Base-by-base conservation (phyloP, 2,329 filamentous ascomycete species). In the Phaeomoniella chlamydospora region DNA sequence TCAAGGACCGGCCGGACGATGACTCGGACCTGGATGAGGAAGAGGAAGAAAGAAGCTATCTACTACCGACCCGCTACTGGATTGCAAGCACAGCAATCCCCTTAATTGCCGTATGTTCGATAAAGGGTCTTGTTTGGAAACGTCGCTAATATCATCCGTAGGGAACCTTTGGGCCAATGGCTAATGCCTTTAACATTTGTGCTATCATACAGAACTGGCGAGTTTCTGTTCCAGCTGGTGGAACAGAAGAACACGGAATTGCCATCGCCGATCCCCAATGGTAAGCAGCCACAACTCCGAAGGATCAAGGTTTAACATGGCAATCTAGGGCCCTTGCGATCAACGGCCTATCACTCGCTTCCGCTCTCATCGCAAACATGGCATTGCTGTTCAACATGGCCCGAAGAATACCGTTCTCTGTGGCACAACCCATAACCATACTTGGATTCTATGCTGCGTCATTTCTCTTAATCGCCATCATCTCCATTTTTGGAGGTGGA, bases 321-420 rank as follows among this genome's bases (percentile, higher is more conserved):
- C 15, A 17, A 37, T 22, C 6, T 18, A 67, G 64, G 64, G 55
- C 70, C 3, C 53, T 69, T 18, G 66, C 62, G 2, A 52, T 75
- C 37, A 77, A 76, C 43, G 65, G 63, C 2, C 46, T 74, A 17
- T 74, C 70, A 2, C 58, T 77, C 3, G 56, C 56, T 12, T 64
- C 62, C 37, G 72, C 72, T 0, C 48, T 77, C 6, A 48, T 63
- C 4, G 67, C 70, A 5, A 77, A 77, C 39, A 45, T 66, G 11
- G 57, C 65, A 2, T 52, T 77, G 4, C 58, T 75, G 2, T 56
- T 75, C 15, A 75, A 74, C 49, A 76, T 77, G 72, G 67, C 70
- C 2, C 60, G 63, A 15, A 59, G 69, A 10, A 46, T 76, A 6
- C 55, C 58, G 0, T 76, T 76, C 47, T 54, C 57, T 3, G 55